A percentile compares a stretch with the other conserved stretches of the same genome.
These are phyloP conservation scores for Boletus mariae DNA, from an alignment of 1,284 basidiomycete genomes.

Conservation along the genomic window DNA sequence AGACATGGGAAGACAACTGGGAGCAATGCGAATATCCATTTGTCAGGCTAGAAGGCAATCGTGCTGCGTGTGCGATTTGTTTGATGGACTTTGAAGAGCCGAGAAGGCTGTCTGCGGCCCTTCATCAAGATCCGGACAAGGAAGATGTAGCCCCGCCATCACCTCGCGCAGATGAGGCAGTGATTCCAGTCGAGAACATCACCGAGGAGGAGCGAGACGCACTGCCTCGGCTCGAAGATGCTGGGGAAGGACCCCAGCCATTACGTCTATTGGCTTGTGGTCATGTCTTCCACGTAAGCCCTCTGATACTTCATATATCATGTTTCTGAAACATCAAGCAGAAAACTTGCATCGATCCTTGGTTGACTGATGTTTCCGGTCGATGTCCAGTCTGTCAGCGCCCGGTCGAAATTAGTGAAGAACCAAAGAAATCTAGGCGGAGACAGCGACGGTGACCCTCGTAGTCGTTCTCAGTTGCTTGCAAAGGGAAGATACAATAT, in stretches of 20 bases:
- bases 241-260: constrained; percentile 71
- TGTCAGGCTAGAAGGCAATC: constrained; percentile 70
- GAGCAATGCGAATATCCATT: constrained; percentile 55
- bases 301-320: neutral
- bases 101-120: constrained; percentile 37
- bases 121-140: constrained; percentile 22
- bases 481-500: constrained; percentile 24
- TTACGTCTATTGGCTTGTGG: constrained; percentile 68
- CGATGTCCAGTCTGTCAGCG: constrained; percentile 75
- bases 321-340: constrained; percentile 28
- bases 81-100: constrained; percentile 80
- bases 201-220: constrained; percentile 39
- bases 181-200: constrained; percentile 39
- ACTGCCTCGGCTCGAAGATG: constrained; percentile 55
- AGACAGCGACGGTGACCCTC: constrained; percentile 22
- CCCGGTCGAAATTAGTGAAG: constrained; percentile 45
- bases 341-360: constrained; percentile 79
- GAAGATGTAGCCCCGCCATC: constrained; percentile 10
- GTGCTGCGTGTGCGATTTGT: constrained; percentile 79
- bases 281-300: constrained; percentile 78
- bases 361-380: constrained; percentile 74
- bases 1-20: constrained; percentile 56
- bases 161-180: constrained; percentile 15
- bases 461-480: constrained; percentile 5
- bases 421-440: constrained; percentile 32